A percentile compares a stretch with the other conserved stretches of the same genome.
Evolutionary conservation across 2,329 filamentous ascomycete species (phyloP).

Genomic region (Epichloe brachyelytri): DNA sequence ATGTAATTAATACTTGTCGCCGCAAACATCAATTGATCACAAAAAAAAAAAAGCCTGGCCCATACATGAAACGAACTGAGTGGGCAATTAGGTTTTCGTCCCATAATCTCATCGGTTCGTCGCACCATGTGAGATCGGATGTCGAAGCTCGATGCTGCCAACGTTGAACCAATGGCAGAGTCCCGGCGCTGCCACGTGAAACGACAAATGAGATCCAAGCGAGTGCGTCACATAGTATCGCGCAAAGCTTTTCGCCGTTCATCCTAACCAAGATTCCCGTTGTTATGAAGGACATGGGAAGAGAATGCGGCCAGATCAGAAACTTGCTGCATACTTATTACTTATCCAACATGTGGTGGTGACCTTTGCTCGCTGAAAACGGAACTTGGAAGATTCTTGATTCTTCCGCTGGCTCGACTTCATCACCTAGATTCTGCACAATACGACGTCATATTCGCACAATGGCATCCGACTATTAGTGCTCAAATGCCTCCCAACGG

Average conservation of each 20-base stretch:
- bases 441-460: no score
- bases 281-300: background rate
- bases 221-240: background rate
- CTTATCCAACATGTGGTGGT: background rate
- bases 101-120: background rate
- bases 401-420: background rate
- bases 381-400: background rate
- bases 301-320: background rate
- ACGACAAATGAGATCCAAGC: background rate
- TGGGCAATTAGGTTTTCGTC: background rate
- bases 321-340: background rate
- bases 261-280: no score
- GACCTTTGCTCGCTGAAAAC: background rate
- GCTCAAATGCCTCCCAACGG: no score
- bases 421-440: background rate
- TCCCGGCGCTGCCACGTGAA: background rate
- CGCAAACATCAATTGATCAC: no score
- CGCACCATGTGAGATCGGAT: background rate
- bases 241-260: no score
- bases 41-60: no score
- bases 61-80: background rate
- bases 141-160: background rate
- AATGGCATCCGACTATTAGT: no score
- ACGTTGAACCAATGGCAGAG: background rate
- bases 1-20: no score